Conservation (phyloP, 441 rosid species). For the Raphanus hybrid region DNA sequence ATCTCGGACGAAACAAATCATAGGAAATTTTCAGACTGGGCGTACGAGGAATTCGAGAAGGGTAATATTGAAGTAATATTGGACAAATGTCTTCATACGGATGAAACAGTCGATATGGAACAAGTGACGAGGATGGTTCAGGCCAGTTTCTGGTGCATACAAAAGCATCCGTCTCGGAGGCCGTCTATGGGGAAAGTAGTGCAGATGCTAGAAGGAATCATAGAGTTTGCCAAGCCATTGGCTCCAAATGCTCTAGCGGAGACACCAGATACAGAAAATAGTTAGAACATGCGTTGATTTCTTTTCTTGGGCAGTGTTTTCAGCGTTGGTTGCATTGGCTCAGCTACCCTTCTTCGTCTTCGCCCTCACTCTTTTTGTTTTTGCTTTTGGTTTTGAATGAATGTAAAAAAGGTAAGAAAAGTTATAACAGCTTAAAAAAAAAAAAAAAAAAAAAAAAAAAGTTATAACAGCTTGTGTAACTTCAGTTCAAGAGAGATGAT, state of each 20-base stretch:
- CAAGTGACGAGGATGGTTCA: conserved; percentile 60
- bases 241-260: conserved; percentile 53
- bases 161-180: conserved; percentile 68
- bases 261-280: conserved; percentile 44
- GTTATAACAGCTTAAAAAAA: too few relatives aligned
- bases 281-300: conserved; percentile 33
- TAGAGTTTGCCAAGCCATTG: conserved; percentile 57
- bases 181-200: conserved; percentile 80
- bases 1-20: conserved; percentile 53
- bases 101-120: conserved; percentile 49
- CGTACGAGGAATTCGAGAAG: conserved; percentile 64
- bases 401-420: too few relatives aligned
- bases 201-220: conserved; percentile 74
- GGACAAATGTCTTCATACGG: conserved; percentile 49
- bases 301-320: background rate
- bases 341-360: too few relatives aligned
- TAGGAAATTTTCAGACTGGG: conserved; percentile 64
- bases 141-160: conserved; percentile 70
- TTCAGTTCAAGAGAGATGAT: too few relatives aligned
- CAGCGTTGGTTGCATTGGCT: background rate
- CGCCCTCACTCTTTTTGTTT: too few relatives aligned
- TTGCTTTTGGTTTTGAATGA: too few relatives aligned
- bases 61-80: conserved; percentile 47
- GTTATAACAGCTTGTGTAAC: too few relatives aligned
- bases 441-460: too few relatives aligned